Percentiles rank a stretch among this genome's conserved stretches.
Conservation (phyloP, 495 filamentous ascomycete genomes). For the Xylaria telfairii region DNA sequence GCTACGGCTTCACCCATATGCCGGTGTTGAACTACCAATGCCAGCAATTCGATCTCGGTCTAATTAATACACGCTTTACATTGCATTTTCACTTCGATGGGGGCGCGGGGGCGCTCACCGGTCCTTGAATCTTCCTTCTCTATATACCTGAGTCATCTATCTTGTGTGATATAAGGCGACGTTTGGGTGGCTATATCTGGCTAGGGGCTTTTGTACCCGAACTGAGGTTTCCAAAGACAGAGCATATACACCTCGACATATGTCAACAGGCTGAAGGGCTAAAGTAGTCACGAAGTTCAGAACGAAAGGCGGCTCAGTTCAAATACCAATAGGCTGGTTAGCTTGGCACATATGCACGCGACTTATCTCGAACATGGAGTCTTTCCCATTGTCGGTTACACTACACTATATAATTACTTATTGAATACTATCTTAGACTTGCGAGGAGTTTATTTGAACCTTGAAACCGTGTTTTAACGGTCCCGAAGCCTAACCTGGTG, state of each 20-base stretch:
- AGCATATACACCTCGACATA: background rate
- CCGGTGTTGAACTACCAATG: slow-evolving; percentile 74
- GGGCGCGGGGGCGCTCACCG: background rate
- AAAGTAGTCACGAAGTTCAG: background rate
- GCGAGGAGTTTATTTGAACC: background rate
- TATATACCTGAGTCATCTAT: background rate
- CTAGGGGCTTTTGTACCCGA: background rate
- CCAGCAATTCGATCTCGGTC: background rate
- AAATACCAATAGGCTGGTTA: background rate
- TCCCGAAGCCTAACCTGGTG: background rate
- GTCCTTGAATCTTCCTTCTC: background rate
- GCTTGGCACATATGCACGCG: background rate
- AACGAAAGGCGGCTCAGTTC: background rate
- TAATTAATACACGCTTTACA: background rate
- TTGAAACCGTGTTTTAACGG: background rate
- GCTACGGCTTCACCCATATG: slow-evolving; percentile 82
- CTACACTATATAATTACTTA: background rate
- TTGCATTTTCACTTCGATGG: background rate
- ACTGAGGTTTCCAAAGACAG: background rate
- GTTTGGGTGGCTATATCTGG: background rate
- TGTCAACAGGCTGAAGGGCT: background rate
- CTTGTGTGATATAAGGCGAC: background rate
- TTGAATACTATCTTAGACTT: background rate
- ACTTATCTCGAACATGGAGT: background rate
- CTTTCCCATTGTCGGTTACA: background rate